phyloP scores from a whole-genome alignment of 2,329 filamentous ascomycete species.

The Trichoderma polysporum region DNA sequence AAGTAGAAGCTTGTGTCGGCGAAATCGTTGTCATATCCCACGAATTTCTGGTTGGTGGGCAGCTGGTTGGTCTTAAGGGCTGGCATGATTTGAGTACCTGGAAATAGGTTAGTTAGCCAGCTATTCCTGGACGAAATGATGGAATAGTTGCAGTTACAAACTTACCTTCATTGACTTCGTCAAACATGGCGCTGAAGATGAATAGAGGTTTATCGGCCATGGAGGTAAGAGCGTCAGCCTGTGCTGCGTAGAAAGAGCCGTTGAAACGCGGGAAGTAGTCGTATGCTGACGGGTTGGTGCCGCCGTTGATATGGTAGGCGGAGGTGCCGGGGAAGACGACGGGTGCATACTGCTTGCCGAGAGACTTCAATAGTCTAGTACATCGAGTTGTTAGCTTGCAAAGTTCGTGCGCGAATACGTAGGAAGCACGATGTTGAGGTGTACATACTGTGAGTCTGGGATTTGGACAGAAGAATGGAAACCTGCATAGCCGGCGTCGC shows the following conservation, averaged over 20 bases:
- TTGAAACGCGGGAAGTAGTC: conserved; percentile 17
- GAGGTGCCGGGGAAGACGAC: conserved; percentile 16
- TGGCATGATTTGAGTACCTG: conserved; percentile 15
- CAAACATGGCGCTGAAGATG: conserved; percentile 19
- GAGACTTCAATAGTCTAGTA: neutral
- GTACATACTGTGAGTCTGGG: neutral
- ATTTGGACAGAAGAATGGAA: conserved; percentile 7
- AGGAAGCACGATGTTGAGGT: neutral
- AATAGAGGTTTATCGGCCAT: conserved; percentile 13
- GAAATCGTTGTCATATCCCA: conserved; percentile 11
- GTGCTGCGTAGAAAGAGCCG: conserved; percentile 6
- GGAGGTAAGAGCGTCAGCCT: conserved; percentile 14
- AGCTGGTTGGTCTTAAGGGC: conserved; percentile 13
- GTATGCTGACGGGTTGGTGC: conserved; percentile 11
- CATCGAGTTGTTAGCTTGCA: neutral
- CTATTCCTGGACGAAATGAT: too few species aligned
- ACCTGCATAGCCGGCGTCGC: neutral
- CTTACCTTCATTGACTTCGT: conserved; percentile 18
- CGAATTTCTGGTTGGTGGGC: conserved; percentile 16
- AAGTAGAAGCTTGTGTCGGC: conserved; percentile 15
- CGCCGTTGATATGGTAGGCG: conserved; percentile 14
- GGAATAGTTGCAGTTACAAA: too few species aligned
- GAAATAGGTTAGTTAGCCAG: neutral
- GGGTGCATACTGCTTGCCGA: conserved; percentile 16
- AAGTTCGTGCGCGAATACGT: neutral